Percentiles rank a stretch among this genome's conserved stretches.
Conservation (phyloP, 768 basidiomycete genomes). For the Astraeus odoratus region DNA sequence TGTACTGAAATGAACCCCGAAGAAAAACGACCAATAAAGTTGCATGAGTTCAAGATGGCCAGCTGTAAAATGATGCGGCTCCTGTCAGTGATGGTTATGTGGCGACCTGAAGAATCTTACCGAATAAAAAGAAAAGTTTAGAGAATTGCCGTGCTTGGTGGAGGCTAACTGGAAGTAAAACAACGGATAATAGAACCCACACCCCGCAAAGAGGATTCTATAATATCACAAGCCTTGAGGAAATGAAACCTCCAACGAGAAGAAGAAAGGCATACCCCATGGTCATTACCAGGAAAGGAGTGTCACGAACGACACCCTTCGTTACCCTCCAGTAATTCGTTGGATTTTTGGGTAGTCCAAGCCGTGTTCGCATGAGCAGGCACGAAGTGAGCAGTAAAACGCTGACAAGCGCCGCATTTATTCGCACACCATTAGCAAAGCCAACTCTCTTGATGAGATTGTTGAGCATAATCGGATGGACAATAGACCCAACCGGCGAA, state of each 20-base stretch:
- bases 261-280: constrained; percentile 11
- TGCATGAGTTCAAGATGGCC: constrained; percentile 45
- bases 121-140: constrained; percentile 49
- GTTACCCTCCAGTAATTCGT: constrained; percentile 13
- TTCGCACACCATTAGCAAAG: constrained; percentile 45
- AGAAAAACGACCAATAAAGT: constrained; percentile 44
- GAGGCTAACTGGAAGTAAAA: constrained; percentile 54
- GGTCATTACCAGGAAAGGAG: constrained; percentile 14
- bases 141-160: constrained; percentile 37
- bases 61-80: constrained; percentile 27
- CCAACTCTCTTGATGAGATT: constrained; percentile 13
- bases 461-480: constrained; percentile 28
- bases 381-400: constrained; percentile 29
- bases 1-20: constrained; percentile 36
- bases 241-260: not conserved
- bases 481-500: constrained; percentile 23
- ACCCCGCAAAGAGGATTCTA: constrained; percentile 22
- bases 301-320: constrained; percentile 10
- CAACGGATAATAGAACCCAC: constrained; percentile 42
- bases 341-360: constrained; percentile 24
- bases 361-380: constrained; percentile 31
- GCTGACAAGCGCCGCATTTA: constrained; percentile 38
- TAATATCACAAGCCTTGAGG: not conserved
- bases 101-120: constrained; percentile 23
- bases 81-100: not conserved